Conservation (phyloP, 139 green algal genomes). For the Micractinium sp. region DNA sequence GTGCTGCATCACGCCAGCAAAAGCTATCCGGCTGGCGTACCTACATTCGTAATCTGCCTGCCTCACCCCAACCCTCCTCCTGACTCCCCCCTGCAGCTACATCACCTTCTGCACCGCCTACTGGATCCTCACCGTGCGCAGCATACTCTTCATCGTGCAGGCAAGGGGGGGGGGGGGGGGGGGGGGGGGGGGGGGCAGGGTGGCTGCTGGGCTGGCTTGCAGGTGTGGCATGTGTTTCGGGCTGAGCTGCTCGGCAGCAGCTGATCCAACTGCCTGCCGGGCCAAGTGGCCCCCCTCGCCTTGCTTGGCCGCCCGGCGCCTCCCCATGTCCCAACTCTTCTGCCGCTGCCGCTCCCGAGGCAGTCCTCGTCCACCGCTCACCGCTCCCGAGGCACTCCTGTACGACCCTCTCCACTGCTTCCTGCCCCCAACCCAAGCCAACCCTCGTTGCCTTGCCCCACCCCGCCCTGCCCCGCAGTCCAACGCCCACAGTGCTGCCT, state of each 20-base stretch:
- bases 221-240: background rate
- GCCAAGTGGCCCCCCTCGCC: too few species aligned
- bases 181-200: background rate
- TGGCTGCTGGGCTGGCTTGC: background rate
- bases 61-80: background rate
- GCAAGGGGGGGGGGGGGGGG: background rate
- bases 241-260: too few species aligned
- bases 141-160: constrained; percentile 70
- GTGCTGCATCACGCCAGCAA: too few species aligned
- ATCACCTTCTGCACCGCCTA: constrained; percentile 38
- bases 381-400: background rate
- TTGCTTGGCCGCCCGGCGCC: background rate
- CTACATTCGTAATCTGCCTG: background rate
- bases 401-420: too few species aligned
- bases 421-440: background rate
- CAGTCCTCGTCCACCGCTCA: too few species aligned
- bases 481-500: constrained; percentile 53
- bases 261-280: too few species aligned
- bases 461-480: constrained; percentile 36
- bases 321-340: background rate
- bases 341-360: too few species aligned
- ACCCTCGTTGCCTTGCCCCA: background rate
- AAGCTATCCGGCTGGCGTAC: too few species aligned
- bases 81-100: constrained; percentile 29
- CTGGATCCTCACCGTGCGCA: constrained; percentile 36